phyloP scores from a whole-genome alignment of 257 asterid genomes.

The Solanum stenotomum region DNA sequence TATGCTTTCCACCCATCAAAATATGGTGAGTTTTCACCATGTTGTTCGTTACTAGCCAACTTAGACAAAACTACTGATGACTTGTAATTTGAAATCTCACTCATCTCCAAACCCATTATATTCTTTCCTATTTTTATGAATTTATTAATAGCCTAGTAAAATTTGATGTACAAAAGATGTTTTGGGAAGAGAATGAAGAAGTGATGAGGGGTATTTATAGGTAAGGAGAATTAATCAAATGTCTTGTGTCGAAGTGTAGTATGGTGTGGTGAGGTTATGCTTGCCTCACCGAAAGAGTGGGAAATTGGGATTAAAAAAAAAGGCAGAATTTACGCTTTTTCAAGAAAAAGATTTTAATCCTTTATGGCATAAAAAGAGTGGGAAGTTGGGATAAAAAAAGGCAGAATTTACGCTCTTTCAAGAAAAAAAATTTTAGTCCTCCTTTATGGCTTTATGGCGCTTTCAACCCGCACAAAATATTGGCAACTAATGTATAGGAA shows the following conservation, averaged over 20 bases:
- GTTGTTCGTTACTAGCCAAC: slow-evolving; percentile 47
- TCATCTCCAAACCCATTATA: not conserved
- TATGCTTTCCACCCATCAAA: slow-evolving; percentile 93
- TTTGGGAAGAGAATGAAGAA: not conserved
- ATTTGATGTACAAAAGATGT: not conserved
- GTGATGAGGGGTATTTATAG: not conserved
- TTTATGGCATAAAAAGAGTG: not conserved
- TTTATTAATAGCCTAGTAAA: not conserved
- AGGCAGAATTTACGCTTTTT: not conserved
- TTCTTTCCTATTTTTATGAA: not conserved
- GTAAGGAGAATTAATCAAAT: not conserved
- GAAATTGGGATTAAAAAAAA: not conserved
- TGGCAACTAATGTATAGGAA: not conserved
- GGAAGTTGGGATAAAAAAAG: not conserved
- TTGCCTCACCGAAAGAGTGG: not conserved
- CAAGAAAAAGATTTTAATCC: not conserved
- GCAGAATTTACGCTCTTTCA: not conserved
- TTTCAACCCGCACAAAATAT: not conserved
- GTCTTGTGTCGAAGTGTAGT: not conserved
- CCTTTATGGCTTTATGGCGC: not conserved
- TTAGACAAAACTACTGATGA: slow-evolving; percentile 27
- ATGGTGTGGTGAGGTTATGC: not conserved
- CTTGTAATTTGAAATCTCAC: not conserved
- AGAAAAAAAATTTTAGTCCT: not conserved
- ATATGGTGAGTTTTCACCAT: slow-evolving; percentile 76